These are phyloP conservation scores for Rugonectria rugulosa DNA, from an alignment of 2,329 filamentous ascomycete species.

Conservation along the genomic window DNA sequence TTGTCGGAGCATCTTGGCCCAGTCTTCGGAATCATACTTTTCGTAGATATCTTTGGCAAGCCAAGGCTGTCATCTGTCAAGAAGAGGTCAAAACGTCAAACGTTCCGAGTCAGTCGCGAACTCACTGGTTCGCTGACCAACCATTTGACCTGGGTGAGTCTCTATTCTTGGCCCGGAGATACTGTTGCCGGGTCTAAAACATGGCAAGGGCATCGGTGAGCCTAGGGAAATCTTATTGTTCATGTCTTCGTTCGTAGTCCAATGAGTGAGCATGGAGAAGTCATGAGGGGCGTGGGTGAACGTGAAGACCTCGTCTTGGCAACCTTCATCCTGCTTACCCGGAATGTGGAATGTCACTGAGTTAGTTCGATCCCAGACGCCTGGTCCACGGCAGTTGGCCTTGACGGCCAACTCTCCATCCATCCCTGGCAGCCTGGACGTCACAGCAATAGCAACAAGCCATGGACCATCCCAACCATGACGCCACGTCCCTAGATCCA, in stretches of 20 bases:
- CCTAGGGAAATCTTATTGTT: neutral
- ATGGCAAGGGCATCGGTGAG: neutral
- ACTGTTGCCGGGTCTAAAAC: neutral
- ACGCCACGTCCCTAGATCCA: slow-evolving; percentile 1
- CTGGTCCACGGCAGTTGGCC: neutral
- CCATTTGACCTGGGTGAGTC: neutral
- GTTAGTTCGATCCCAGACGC: neutral
- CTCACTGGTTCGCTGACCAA: neutral
- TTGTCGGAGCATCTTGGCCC: neutral
- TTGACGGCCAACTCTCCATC: neutral
- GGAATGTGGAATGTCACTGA: neutral
- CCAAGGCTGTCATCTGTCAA: neutral
- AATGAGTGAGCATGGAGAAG: neutral
- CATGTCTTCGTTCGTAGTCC: neutral
- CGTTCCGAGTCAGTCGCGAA: neutral
- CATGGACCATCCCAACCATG: neutral
- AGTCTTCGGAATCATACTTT: neutral
- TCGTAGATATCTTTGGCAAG: neutral
- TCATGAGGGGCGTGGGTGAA: neutral
- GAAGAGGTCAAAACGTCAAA: neutral
- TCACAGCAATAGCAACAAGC: neutral
- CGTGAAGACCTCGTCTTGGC: neutral
- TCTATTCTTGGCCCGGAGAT: neutral
- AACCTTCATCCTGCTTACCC: neutral
- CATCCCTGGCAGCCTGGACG: neutral